A percentile compares a stretch with the other conserved stretches of the same genome.
phyloP scores from a whole-genome alignment of 75 land plant genomes.

The Pinus taeda region DNA sequence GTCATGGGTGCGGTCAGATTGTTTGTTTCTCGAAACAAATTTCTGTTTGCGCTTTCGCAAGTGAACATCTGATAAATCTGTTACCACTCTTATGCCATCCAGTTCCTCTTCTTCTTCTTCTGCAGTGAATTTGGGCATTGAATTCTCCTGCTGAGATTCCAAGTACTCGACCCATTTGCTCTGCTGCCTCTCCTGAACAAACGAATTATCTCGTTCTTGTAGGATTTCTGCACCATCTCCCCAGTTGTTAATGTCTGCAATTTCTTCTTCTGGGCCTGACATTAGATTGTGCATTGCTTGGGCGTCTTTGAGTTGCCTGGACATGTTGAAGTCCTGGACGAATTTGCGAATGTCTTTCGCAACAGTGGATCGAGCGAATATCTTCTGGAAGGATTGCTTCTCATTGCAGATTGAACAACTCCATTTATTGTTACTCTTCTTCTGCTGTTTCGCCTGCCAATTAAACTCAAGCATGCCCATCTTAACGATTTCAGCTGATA shows the following conservation, averaged over 20 bases:
- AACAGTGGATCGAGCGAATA: conserved; percentile 45
- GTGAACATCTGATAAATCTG: neutral
- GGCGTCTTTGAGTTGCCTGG: conserved; percentile 13
- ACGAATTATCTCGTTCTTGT: neutral
- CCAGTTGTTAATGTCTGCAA: neutral
- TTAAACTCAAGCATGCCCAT: neutral
- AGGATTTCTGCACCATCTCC: neutral
- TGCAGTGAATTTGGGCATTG: neutral
- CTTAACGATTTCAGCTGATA: neutral
- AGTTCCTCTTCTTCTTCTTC: conserved; percentile 1
- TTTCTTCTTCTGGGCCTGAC: neutral
- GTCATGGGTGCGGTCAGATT: neutral
- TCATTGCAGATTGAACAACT: conserved; percentile 71
- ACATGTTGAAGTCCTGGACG: conserved; percentile 70
- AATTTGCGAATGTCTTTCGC: conserved; percentile 69
- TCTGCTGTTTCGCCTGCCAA: conserved; percentile 78
- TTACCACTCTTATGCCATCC: neutral
- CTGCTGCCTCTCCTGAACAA: conserved; percentile 6
- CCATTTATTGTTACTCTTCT: conserved; percentile 85
- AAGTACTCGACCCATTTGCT: conserved; percentile 46
- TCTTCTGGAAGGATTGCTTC: conserved; percentile 65
- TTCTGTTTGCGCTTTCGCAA: neutral
- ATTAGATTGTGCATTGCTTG: neutral
- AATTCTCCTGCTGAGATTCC: conserved; percentile 9
- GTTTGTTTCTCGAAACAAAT: neutral